phyloP scores from a whole-genome alignment of 2,329 filamentous ascomycete genomes.

The Ceratocystiopsis minuta region DNA sequence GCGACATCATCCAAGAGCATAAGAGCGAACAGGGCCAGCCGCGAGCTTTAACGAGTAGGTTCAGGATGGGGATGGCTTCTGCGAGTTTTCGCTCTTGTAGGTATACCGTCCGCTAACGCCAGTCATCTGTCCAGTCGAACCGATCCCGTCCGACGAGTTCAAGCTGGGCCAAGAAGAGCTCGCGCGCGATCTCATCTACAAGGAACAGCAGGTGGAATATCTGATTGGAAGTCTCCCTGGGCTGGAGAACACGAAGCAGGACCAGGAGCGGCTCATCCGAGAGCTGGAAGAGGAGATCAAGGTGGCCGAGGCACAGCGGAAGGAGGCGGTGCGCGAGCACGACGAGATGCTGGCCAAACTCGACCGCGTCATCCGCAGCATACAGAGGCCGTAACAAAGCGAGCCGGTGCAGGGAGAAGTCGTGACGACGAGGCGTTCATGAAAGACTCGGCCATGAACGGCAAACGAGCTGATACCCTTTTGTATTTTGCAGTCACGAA shows the following conservation, averaged over 20 bases:
- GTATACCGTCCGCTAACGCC: no score
- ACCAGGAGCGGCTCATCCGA: conserved; percentile 51
- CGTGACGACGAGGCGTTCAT: no score
- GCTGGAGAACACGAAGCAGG: conserved; percentile 57
- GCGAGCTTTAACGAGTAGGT: conserved; percentile 6
- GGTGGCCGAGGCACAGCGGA: conserved; percentile 41
- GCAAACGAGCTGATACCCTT: no score
- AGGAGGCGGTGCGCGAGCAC: conserved; percentile 45
- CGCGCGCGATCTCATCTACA: conserved; percentile 56
- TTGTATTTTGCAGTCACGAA: no score
- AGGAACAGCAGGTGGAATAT: conserved; percentile 68
- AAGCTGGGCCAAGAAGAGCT: conserved; percentile 52
- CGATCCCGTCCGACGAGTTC: conserved; percentile 46
- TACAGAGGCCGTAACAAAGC: conserved; percentile 33
- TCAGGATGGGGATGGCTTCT: no score
- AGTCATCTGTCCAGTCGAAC: conserved; percentile 28
- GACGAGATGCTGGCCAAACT: conserved; percentile 41
- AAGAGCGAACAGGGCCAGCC: conserved; percentile 18
- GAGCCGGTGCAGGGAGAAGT: no score
- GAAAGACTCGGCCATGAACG: no score
- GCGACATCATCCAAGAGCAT: conserved; percentile 39
- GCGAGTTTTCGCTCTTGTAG: neutral
- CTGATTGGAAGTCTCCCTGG: conserved; percentile 61
- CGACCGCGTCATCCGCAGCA: conserved; percentile 41
- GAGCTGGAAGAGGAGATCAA: conserved; percentile 48